Evolutionary conservation across 2,329 filamentous ascomycete species (phyloP), one percentile per base, ranked within the genome.

Genomic region (Aureobasidium sp.): DNA sequence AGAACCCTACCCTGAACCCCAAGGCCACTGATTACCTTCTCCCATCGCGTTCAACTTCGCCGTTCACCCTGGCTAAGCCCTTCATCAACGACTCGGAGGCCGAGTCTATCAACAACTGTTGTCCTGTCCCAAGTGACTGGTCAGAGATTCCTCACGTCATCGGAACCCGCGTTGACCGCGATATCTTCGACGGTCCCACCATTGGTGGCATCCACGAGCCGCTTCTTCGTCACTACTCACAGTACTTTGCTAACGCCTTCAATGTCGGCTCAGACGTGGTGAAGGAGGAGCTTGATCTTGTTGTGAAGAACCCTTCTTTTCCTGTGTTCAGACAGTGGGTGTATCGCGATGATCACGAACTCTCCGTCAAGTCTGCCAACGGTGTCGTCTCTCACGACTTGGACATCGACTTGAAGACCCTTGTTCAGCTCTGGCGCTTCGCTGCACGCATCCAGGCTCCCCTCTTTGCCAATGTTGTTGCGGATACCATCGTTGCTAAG

Each of bases 401-500:
- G 21, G 21, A 21, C 21, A 21, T 21, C 21, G 21, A 21, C 13
- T 11, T 59, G 11, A 49, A 49, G 57, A 37, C 30, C 16, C 57
- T 59, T 5, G 36, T 59, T 9, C 32, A 42, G 11, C 57, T 59
- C 36, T 59, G 57, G 57, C 44, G 57, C 34, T 59, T 59, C 13
- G 57, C 13, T 34, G 57, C 57, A 34, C 57, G 36, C 11, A 42
- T 59, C 6, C 57, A 59, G 45, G 57, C 57, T 10, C 57, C 57
- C 11, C 3, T 50, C n/a, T 59, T 59, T n/a, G 36, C 57, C 34
- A 59, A 59, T 34, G 21, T n/a, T 13, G 36, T 59, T 14, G 45
- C 44, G 2, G 5, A 50, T 32, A 36, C 14, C 16, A 49, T 59
- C 9, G 8, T 59, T 1, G n/a, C 5, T 14, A 59, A 50, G 45